Evolutionary conservation across 768 basidiomycete species (phyloP).

Genomic region (Naganishia vishniacii): DNA sequence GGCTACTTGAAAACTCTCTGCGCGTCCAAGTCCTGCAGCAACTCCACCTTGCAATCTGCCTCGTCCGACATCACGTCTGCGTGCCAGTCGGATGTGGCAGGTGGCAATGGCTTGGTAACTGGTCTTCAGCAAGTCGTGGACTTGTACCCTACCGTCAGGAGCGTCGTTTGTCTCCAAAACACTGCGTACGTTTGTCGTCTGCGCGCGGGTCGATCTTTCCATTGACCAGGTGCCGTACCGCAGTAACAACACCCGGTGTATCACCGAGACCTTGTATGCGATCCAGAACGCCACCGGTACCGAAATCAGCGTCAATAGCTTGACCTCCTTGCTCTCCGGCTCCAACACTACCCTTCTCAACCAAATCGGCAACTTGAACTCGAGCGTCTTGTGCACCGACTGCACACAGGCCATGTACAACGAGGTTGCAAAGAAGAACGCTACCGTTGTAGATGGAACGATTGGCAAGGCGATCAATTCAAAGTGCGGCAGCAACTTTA

Average conservation of each 20-base stretch:
- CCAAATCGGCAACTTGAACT: slow-evolving; percentile 25
- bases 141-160: slow-evolving; percentile 37
- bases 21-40: slow-evolving; percentile 24
- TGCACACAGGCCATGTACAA: slow-evolving; percentile 46
- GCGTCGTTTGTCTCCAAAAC: slow-evolving; percentile 44
- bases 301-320: slow-evolving; percentile 33
- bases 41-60: slow-evolving; percentile 35
- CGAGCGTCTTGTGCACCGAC: slow-evolving; percentile 44
- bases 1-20: slow-evolving; percentile 41
- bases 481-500: slow-evolving; percentile 39
- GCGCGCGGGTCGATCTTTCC: background rate
- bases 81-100: slow-evolving; percentile 37
- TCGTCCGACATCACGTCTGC: slow-evolving; percentile 31
- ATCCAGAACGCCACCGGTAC: slow-evolving; percentile 42
- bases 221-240: background rate
- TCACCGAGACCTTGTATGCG: slow-evolving; percentile 38
- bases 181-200: slow-evolving; percentile 34
- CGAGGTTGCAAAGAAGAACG: slow-evolving; percentile 33
- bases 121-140: slow-evolving; percentile 34
- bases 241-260: slow-evolving; percentile 45
- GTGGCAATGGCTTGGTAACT: slow-evolving; percentile 32
- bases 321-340: slow-evolving; percentile 38
- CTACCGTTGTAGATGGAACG: slow-evolving; percentile 31
- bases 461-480: slow-evolving; percentile 34
- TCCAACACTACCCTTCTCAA: slow-evolving; percentile 27